Evolutionary conservation across 331 rosid genomes (phyloP).

Genomic region (Malus hybrid): DNA sequence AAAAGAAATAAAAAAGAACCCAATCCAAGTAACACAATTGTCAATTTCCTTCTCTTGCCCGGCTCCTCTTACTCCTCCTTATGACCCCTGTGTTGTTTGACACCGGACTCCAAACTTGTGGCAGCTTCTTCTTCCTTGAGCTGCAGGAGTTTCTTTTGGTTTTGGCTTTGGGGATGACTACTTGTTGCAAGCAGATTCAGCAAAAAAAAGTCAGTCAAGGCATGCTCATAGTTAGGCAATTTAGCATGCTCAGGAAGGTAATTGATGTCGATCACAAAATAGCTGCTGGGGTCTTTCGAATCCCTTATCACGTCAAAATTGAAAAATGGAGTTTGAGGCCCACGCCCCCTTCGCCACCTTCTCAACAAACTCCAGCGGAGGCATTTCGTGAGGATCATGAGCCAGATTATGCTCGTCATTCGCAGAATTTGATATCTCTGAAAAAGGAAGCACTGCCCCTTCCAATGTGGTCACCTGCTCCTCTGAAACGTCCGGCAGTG

Average conservation of each 20-base stretch:
- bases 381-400: slow-evolving; percentile 30
- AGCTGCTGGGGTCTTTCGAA: slow-evolving; percentile 17
- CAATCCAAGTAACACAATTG: too few relatives aligned
- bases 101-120: background rate
- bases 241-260: slow-evolving; percentile 62
- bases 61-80: background rate
- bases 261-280: slow-evolving; percentile 59
- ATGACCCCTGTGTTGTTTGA: too few relatives aligned
- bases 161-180: too few relatives aligned
- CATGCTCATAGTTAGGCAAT: slow-evolving; percentile 15
- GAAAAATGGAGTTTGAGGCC: slow-evolving; percentile 30
- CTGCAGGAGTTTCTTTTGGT: background rate
- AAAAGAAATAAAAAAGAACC: too few relatives aligned
- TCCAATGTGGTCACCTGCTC: slow-evolving; percentile 12
- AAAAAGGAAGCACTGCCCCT: slow-evolving; percentile 27
- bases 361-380: slow-evolving; percentile 24
- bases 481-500: slow-evolving; percentile 32
- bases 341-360: slow-evolving; percentile 20
- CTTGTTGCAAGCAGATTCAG: background rate
- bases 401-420: background rate
- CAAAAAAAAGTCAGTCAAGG: slow-evolving; percentile 23
- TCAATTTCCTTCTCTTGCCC: background rate
- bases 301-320: slow-evolving; percentile 62
- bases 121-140: background rate
- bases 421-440: slow-evolving; percentile 34